Percentiles rank a stretch among this genome's conserved stretches.
phyloP scores from a whole-genome alignment of 306 rosid genomes.

The Cyamopsis tetragonoloba region DNA sequence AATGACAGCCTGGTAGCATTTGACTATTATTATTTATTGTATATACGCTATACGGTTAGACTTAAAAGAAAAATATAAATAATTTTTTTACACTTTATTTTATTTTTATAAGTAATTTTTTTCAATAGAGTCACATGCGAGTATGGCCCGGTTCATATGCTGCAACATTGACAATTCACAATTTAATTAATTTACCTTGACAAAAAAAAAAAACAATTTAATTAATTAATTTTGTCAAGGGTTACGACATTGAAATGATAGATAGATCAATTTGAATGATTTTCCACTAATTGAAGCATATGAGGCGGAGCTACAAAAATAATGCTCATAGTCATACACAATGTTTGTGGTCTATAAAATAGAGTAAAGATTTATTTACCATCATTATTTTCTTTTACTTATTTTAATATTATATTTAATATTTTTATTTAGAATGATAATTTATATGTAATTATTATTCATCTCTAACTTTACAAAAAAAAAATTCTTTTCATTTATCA shows the following conservation, averaged over 20 bases:
- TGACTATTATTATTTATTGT: too few species aligned
- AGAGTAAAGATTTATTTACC: too few species aligned
- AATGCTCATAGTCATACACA: not conserved
- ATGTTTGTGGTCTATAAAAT: not conserved
- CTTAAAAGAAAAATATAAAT: too few species aligned
- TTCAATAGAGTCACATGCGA: slow-evolving; percentile 1
- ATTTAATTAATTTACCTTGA: not conserved
- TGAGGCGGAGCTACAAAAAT: not conserved
- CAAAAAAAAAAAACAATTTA: too few species aligned
- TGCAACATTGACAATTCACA: not conserved
- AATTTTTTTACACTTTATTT: not conserved
- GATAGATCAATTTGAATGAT: not conserved
- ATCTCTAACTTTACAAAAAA: too few species aligned
- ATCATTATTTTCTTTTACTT: too few species aligned
- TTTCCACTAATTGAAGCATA: slow-evolving; percentile 14
- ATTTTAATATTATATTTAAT: too few species aligned
- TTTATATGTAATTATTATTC: too few species aligned
- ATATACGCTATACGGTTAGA: too few species aligned
- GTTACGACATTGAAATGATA: not conserved
- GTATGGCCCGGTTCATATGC: not conserved
- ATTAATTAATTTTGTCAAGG: not conserved
- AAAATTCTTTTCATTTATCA: too few species aligned
- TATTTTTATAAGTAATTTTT: not conserved
- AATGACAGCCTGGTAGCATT: slow-evolving; percentile 22
- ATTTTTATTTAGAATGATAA: too few species aligned